phyloP scores from a whole-genome alignment of 2,329 filamentous ascomycete genomes.

The Trichoderma harzianum region DNA sequence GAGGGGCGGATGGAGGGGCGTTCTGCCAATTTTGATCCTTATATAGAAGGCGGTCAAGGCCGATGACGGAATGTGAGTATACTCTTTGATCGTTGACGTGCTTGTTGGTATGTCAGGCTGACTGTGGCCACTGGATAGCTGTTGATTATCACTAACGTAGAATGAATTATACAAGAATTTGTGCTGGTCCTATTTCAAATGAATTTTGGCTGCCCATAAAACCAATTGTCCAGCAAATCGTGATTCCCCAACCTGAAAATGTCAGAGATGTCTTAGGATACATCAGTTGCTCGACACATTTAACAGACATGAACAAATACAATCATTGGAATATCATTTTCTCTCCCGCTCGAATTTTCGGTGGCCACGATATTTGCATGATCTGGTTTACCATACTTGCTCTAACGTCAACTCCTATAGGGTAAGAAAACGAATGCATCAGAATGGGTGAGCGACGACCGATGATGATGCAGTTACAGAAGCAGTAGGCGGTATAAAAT shows the following conservation, averaged over 20 bases:
- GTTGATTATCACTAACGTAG: no score
- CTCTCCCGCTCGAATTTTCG: neutral
- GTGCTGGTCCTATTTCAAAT: no score
- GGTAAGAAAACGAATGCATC: neutral
- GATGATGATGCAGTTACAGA: neutral
- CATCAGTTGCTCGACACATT: neutral
- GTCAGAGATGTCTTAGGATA: no score
- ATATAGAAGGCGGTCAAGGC: neutral
- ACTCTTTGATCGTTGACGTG: neutral
- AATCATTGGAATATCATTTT: neutral
- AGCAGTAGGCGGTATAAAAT: constrained; percentile 22
- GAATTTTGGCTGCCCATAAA: no score
- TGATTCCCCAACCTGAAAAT: no score
- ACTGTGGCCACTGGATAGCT: no score
- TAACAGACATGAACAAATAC: neutral
- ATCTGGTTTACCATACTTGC: neutral
- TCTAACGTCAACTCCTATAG: neutral
- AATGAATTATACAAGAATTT: no score
- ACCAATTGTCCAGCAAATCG: no score
- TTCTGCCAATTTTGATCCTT: neutral
- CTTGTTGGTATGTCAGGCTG: no score
- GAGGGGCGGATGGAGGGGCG: neutral
- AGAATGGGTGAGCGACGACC: no score
- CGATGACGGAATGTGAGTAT: neutral
- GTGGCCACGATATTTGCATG: neutral